Conservation (phyloP, 306 rosid genomes). For the Pachyrhizus erosus region DNA sequence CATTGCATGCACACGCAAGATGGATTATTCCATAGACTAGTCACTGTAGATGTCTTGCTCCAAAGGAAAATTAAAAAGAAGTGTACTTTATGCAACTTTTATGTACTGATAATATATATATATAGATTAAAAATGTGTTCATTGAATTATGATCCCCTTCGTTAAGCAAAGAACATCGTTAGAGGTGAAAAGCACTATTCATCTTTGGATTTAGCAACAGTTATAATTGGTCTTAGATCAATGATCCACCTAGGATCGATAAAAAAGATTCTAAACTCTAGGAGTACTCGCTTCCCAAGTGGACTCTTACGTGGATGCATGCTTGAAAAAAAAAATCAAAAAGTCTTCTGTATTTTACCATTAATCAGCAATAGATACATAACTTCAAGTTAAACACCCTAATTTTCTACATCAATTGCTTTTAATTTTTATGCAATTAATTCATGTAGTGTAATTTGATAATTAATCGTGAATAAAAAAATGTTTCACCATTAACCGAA, state of each 20-base stretch:
- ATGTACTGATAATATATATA: neutral
- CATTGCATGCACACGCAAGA: slow-evolving; percentile 15
- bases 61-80: neutral
- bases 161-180: neutral
- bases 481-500: neutral
- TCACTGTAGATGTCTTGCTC: neutral
- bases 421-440: neutral
- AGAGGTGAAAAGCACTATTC: neutral
- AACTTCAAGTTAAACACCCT: neutral
- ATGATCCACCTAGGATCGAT: slow-evolving; percentile 55
- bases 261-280: slow-evolving; percentile 43
- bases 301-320: slow-evolving; percentile 36
- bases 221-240: slow-evolving; percentile 38
- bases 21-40: neutral
- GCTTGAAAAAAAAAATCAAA: slow-evolving; percentile 14
- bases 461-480: neutral
- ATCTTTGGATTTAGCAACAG: slow-evolving; percentile 29
- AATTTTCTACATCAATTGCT: neutral
- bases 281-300: slow-evolving; percentile 48
- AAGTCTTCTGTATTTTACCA: slow-evolving; percentile 3
- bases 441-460: neutral
- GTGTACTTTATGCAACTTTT: neutral
- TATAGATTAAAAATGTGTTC: neutral
- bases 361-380: neutral
- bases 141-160: neutral